Evolutionary conservation across 2,329 filamentous ascomycete genomes (phyloP).

Genomic region (Diaporthe destruens): DNA sequence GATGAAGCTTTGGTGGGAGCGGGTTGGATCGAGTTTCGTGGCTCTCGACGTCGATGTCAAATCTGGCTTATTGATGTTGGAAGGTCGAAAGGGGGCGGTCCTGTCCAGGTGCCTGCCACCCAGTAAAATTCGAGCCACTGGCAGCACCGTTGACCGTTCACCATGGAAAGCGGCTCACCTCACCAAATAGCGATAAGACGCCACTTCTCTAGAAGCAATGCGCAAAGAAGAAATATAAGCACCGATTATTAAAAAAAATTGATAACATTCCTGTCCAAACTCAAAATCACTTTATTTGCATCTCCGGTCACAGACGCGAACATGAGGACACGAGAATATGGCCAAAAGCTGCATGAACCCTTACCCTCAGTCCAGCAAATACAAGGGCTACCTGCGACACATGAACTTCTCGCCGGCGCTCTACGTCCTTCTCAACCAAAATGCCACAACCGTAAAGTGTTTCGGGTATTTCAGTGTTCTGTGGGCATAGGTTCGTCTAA

Average conservation of each 20-base stretch:
- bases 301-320: not conserved
- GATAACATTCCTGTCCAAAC: too few relatives aligned
- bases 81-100: not conserved
- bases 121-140: slow-evolving; percentile 11
- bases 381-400: too few relatives aligned
- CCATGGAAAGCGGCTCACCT: not conserved
- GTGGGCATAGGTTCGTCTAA: too few relatives aligned
- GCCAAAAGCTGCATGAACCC: not conserved
- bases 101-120: slow-evolving; percentile 10
- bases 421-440: too few relatives aligned
- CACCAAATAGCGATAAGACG: not conserved
- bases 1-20: not conserved
- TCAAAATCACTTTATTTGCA: not conserved
- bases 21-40: not conserved
- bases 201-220: not conserved
- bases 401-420: too few relatives aligned
- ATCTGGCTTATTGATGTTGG: slow-evolving; percentile 8
- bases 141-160: not conserved
- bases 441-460: too few relatives aligned
- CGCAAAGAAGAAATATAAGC: too few relatives aligned
- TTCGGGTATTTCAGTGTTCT: too few relatives aligned
- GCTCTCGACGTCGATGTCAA: slow-evolving; percentile 1
- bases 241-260: too few relatives aligned
- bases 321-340: not conserved
- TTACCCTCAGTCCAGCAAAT: not conserved